A percentile compares a stretch with the other conserved stretches of the same genome.
Evolutionary conservation across 208 protist genomes (phyloP).

Genomic region (Trypanosoma theileri): DNA sequence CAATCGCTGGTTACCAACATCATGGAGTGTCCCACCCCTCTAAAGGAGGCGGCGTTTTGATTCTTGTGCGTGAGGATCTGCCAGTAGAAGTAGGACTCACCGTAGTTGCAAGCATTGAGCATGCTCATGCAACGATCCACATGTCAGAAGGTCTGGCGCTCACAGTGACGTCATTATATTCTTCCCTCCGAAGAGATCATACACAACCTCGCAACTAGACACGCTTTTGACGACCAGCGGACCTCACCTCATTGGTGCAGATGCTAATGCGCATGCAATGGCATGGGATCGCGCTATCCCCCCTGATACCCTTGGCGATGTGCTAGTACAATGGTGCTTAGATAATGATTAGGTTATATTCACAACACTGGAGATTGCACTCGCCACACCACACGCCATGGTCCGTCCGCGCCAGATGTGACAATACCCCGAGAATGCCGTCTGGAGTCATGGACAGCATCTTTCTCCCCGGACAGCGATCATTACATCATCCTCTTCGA

Average conservation of each 20-base stretch:
- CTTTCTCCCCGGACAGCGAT: conserved; percentile 7
- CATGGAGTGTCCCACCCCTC: no score
- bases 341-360: conserved; percentile 1
- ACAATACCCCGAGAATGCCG: background rate
- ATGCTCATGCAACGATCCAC: no score
- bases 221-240: no score
- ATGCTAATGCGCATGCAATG: background rate
- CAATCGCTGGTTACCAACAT: no score
- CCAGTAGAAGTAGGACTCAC: no score
- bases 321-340: conserved; percentile 8
- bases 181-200: no score
- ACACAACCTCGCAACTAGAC: no score
- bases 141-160: no score
- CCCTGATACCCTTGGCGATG: background rate
- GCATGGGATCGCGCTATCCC: background rate
- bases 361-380: background rate
- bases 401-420: background rate
- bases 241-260: background rate
- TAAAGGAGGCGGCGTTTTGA: no score
- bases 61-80: no score
- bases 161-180: no score
- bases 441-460: background rate
- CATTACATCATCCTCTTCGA: conserved; percentile 17
- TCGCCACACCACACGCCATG: background rate
- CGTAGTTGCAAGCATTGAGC: no score